Evolutionary conservation across 768 basidiomycete genomes (phyloP).

Genomic region (Tricholomella constricta): DNA sequence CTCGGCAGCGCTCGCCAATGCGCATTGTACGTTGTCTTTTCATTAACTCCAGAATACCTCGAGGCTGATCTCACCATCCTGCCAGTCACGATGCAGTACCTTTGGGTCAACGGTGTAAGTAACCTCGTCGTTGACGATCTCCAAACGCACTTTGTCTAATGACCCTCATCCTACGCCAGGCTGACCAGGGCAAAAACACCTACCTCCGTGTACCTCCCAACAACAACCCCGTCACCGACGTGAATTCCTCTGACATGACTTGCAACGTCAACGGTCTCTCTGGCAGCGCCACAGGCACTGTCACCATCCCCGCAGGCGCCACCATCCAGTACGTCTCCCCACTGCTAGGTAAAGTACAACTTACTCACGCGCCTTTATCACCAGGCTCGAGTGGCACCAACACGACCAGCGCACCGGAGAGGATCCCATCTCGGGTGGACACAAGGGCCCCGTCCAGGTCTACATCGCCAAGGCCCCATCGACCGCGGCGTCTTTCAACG

Average conservation of each 20-base stretch:
- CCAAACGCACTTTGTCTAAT: too few relatives aligned
- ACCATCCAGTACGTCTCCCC: constrained; percentile 35
- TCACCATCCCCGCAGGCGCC: constrained; percentile 42
- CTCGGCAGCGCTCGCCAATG: constrained; percentile 39
- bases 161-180: constrained; percentile 21
- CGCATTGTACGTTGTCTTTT: constrained; percentile 34
- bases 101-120: constrained; percentile 47
- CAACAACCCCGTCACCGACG: constrained; percentile 56
- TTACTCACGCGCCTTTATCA: background rate
- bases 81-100: constrained; percentile 51
- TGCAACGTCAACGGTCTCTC: constrained; percentile 52
- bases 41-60: background rate
- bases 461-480: constrained; percentile 52
- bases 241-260: constrained; percentile 48
- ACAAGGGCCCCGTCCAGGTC: constrained; percentile 51
- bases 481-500: constrained; percentile 45
- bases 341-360: background rate
- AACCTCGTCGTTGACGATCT: background rate
- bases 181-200: constrained; percentile 45
- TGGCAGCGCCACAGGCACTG: constrained; percentile 38
- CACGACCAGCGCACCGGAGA: constrained; percentile 53
- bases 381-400: constrained; percentile 55
- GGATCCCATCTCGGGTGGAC: constrained; percentile 49
- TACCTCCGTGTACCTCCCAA: constrained; percentile 49
- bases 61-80: background rate